Base-by-base conservation (phyloP, 139 green algal genomes). In the Yamagishiella unicocca region DNA sequence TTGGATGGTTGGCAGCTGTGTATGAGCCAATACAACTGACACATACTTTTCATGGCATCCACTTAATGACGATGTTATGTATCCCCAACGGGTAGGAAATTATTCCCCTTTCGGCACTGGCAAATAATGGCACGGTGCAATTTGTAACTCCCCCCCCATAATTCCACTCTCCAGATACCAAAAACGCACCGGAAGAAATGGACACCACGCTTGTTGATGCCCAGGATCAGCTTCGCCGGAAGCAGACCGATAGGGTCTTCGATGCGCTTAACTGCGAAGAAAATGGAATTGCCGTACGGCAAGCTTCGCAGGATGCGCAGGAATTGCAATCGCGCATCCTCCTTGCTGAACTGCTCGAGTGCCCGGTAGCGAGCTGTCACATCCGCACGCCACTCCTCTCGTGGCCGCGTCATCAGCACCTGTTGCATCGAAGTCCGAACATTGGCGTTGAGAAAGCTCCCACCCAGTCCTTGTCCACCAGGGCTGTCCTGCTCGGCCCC, bases 171-270 rank as follows among this genome's bases (percentile, higher is more conserved):
- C n/a, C n/a, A n/a, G n/a, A n/a, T n/a, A n/a, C n/a, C n/a, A n/a
- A 17, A 42, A 25, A 74, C 80, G 31, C 43, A 88, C 72, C 82
- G 35, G 90, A 98, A 98, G 90, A 97, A 98, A 92, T 98, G 95
- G 62, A 97, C 93, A 29, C 97, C 96, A 8, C 96, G 94, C 92
- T 99, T 99, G 95, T 99, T 99, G 92, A 99, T 98, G 85, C 97
- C 97, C 68, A 99, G 93, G 71, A 99, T 97, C 17, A 99, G 92
- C 89, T 96, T 96, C 24, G 94, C 94, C 4, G 97, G 97, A 64
- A 99, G 93, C 87, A 99, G 93, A 38, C 97, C 97, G 61, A 99
- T 99, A 43, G 97, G 97, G 91, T 99, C 97, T 84, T 99, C 96
- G 58, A 98, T 97, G 45, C 94, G 92, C 87, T 96, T 96, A 12